Evolutionary conservation across 2,329 filamentous ascomycete genomes (phyloP), one percentile per base, ranked within the genome.

Genomic region (Chalara sp.): DNA sequence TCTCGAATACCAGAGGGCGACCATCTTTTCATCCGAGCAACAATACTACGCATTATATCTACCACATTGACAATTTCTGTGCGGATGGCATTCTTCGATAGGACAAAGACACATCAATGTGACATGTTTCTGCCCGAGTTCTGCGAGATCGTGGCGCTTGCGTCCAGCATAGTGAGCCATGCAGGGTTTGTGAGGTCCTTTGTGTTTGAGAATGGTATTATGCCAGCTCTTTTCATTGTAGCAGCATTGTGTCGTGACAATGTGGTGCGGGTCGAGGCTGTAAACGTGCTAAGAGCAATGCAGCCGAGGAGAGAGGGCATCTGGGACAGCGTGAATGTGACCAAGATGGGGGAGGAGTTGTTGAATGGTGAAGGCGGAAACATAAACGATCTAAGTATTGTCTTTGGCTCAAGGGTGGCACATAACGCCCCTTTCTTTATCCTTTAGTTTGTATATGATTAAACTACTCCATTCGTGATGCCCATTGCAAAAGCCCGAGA

Each of bases 181-280:
- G 47, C 47, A 5, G 49, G 44, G 10, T 60, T 60, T 13, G 48
- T 44, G 32, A 58, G 53, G 48, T 49, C 48, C 11, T 61, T 61
- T 43, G 54, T 58, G n/a, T 58, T 56, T 30, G 56, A 60, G 47
- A 52, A 54, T 44, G 57, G 58, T 7, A 52, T 59, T 39, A 49
- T 61, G 3, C 56, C 58, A 21, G 49, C 49, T 40, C 39, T 61
- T 12, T 60, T 55, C 30, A 54, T 58, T 35, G 55, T 53, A 6
- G 39, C 57, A n/a, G 50, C 50, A 37, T 43, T 47, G 5, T 58
- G 57, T 45, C 32, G 32, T 4, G 46, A 57, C 39, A 45, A 43
- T 35, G 45, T 33, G 6, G 40, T 60, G 28, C 48, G 52, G 13
- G 46, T 48, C 8, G 58, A 61, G n/a, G 58, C 58, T 6, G 30